Conservation (phyloP, 164 flowering plant genomes). For the Pachysandra terminalis region DNA sequence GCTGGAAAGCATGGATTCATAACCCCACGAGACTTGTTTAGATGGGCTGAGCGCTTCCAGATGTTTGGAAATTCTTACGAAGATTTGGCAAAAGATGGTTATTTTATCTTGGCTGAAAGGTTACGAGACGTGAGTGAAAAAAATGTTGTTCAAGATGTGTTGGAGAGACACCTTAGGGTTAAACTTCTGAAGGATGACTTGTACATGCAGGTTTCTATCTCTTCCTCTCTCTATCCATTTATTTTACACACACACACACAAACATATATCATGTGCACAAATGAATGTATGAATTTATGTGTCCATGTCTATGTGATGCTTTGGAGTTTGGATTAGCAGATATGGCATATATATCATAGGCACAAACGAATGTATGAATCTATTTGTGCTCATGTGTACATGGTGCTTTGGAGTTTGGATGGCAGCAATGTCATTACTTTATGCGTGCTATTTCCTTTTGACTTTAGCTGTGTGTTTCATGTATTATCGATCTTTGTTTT, state of each 20-base stretch:
- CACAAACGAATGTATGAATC: too few species aligned
- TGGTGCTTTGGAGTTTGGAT: too few species aligned
- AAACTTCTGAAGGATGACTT: slow-evolving; percentile 44
- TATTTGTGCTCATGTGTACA: too few species aligned
- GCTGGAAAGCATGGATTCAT: slow-evolving; percentile 98
- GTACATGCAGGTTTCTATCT: slow-evolving; percentile 67
- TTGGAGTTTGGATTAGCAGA: too few species aligned
- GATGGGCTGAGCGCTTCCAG: slow-evolving; percentile 89
- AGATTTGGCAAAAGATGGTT: slow-evolving; percentile 87
- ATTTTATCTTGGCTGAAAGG: slow-evolving; percentile 80
- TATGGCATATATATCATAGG: too few species aligned
- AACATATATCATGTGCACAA: too few species aligned
- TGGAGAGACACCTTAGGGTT: slow-evolving; percentile 58
- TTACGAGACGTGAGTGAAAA: slow-evolving; percentile 78
- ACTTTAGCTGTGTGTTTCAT: not conserved
- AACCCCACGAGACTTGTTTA: slow-evolving; percentile 92
- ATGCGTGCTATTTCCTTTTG: not conserved
- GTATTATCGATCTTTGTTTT: too few species aligned
- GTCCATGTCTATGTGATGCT: too few species aligned
- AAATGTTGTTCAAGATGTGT: slow-evolving; percentile 56
- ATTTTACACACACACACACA: too few species aligned
- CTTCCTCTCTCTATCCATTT: not conserved
- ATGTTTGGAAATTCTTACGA: slow-evolving; percentile 50
- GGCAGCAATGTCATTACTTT: not conserved
- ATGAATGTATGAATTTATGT: too few species aligned